These are phyloP conservation scores for Arachnomyces sp. DNA, from an alignment of 2,329 filamentous ascomycete genomes.

Conservation along the genomic window DNA sequence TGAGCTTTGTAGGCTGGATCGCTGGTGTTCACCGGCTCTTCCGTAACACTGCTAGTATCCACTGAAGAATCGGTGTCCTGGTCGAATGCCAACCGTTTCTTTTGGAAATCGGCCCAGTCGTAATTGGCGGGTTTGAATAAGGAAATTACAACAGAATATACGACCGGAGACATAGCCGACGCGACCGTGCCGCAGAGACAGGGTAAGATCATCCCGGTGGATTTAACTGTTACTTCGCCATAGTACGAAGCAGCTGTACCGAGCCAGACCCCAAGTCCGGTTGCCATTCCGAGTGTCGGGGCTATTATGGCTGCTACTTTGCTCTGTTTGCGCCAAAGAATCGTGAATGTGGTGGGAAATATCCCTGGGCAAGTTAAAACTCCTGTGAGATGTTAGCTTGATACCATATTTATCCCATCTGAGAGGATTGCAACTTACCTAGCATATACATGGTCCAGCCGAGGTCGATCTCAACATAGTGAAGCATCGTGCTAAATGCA, in stretches of 20 bases:
- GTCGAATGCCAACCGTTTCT: constrained; percentile 23
- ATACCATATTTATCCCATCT: too few species aligned
- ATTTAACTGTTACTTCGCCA: constrained; percentile 41
- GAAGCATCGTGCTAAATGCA: constrained; percentile 45
- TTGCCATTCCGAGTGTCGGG: constrained; percentile 44
- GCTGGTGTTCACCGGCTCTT: too few species aligned
- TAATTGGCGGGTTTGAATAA: constrained; percentile 38
- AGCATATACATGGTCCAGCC: constrained; percentile 52
- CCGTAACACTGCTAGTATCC: too few species aligned
- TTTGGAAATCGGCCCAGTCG: constrained; percentile 33
- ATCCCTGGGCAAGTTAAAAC: constrained; percentile 48
- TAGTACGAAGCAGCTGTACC: constrained; percentile 40
- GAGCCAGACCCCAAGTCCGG: constrained; percentile 48
- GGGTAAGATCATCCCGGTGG: constrained; percentile 44
- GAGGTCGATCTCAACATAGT: constrained; percentile 49
- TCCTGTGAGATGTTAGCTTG: constrained; percentile 20
- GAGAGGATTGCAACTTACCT: constrained; percentile 15
- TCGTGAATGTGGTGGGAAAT: constrained; percentile 47
- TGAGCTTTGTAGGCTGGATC: constrained; percentile 4
- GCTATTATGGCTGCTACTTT: constrained; percentile 44
- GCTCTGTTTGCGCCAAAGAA: constrained; percentile 47
- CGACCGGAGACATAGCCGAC: constrained; percentile 46
- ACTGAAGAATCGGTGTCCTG: constrained; percentile 9
- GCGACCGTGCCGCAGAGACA: constrained; percentile 49
- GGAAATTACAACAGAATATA: constrained; percentile 44